Conservation (phyloP, 2,329 filamentous ascomycete species). For the Aureobasidium melanogenum region DNA sequence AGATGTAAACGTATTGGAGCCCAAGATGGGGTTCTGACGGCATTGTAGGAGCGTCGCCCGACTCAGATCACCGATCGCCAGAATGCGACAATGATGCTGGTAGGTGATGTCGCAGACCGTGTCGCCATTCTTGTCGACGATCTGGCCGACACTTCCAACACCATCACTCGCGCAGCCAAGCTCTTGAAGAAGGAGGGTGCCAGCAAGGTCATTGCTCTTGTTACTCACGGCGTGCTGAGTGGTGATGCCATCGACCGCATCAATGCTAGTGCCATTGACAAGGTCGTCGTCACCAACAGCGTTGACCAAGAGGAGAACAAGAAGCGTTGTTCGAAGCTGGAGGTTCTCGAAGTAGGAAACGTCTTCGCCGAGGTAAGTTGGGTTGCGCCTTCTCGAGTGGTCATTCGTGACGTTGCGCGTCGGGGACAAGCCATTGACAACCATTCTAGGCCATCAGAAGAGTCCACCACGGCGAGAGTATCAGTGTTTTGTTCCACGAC, state of each 20-base stretch:
- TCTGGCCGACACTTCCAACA: constrained; percentile 91
- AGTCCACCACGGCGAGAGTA: constrained; percentile 95
- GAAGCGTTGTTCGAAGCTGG: constrained; percentile 72
- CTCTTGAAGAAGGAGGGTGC: constrained; percentile 90
- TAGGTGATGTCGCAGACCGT: constrained; percentile 72
- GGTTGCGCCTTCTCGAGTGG: neutral
- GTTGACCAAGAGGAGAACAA: constrained; percentile 81
- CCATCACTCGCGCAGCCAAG: constrained; percentile 91
- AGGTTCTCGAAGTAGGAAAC: constrained; percentile 78
- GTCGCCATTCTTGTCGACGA: constrained; percentile 91
- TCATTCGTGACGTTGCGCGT: neutral
- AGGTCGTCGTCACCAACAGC: constrained; percentile 89
- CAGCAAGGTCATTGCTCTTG: constrained; percentile 78
- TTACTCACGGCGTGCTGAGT: constrained; percentile 91
- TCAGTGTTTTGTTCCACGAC: constrained; percentile 80
- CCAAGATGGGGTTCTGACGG: constrained; percentile 13
- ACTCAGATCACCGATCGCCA: constrained; percentile 79
- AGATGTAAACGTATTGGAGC: neutral
- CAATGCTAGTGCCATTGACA: constrained; percentile 87
- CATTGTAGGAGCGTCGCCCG: constrained; percentile 67
- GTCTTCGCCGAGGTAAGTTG: constrained; percentile 74
- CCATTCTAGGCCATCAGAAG: constrained; percentile 64
- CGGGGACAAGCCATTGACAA: constrained; percentile 13
- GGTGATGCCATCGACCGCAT: constrained; percentile 91
- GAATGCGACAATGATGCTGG: constrained; percentile 83